Evolutionary conservation across 208 protist species (phyloP).

Genomic region (Crithidia brevicula): DNA sequence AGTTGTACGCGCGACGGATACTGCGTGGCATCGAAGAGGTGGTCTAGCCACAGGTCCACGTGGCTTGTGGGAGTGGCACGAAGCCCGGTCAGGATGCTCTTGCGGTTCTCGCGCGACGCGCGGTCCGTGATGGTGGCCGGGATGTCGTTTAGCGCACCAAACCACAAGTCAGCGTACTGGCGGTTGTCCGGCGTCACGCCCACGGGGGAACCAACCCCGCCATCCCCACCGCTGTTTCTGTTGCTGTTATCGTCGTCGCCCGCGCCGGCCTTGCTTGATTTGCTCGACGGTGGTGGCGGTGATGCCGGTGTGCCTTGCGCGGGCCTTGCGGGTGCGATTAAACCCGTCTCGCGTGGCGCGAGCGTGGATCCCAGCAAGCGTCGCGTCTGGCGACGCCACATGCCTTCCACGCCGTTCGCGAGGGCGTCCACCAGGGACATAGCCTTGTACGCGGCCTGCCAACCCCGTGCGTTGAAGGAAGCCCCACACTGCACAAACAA

Average conservation of each 20-base stretch:
- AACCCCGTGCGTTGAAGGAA: constrained; percentile 62
- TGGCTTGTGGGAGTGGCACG: constrained; percentile 41
- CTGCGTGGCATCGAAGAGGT: constrained; percentile 79
- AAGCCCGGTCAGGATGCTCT: constrained; percentile 49
- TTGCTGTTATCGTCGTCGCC: not conserved
- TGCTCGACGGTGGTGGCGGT: not conserved
- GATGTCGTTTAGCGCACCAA: constrained; percentile 65
- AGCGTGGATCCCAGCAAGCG: constrained; percentile 20
- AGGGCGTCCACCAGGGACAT: constrained; percentile 79
- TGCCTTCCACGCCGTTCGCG: constrained; percentile 79
- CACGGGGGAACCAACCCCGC: not conserved
- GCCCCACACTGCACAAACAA: constrained; percentile 66
- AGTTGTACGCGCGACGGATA: constrained; percentile 69
- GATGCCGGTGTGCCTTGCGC: not conserved
- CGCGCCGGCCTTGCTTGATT: not conserved
- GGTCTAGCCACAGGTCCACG: constrained; percentile 83
- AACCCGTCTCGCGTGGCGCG: constrained; percentile 14
- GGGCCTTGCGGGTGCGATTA: not conserved
- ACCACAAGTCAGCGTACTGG: constrained; percentile 64
- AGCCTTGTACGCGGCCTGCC: constrained; percentile 70
- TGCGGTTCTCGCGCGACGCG: constrained; percentile 41
- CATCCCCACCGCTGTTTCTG: not conserved
- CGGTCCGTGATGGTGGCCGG: constrained; percentile 49
- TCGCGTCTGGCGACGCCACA: constrained; percentile 61
- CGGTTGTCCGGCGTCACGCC: not conserved